These are phyloP conservation scores for Botryotinia convoluta DNA, from an alignment of 2,329 filamentous ascomycete species.

Conservation along the genomic window DNA sequence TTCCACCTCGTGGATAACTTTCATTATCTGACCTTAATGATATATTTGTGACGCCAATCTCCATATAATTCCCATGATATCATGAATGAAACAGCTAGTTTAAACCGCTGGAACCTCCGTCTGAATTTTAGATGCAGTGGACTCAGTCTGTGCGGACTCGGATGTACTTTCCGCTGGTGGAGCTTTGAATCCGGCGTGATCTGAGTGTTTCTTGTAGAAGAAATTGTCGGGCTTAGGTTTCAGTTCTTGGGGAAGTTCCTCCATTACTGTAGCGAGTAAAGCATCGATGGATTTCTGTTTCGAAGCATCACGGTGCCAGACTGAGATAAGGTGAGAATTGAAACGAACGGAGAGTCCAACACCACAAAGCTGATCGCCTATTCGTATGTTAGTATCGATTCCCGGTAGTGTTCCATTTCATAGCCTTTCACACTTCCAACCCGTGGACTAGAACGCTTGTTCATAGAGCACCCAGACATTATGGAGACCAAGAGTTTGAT, in stretches of 20 bases:
- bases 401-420: background rate
- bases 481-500: background rate
- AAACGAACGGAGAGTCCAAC: conserved; percentile 85
- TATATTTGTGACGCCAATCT: conserved; percentile 11
- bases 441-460: background rate
- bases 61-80: conserved; percentile 3
- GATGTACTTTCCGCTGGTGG: conserved; percentile 39
- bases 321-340: conserved; percentile 81
- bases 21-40: conserved; percentile 14
- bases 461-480: background rate
- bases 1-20: conserved; percentile 11
- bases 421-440: background rate
- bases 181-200: conserved; percentile 78
- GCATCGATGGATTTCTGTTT: conserved; percentile 76
- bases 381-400: conserved; percentile 23
- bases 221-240: conserved; percentile 69
- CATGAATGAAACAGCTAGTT: conserved; percentile 14
- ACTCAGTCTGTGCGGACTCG: conserved; percentile 20
- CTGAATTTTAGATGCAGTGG: conserved; percentile 26
- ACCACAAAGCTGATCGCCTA: conserved; percentile 84
- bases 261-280: conserved; percentile 69
- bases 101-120: conserved; percentile 28
- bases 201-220: conserved; percentile 86
- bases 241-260: conserved; percentile 70
- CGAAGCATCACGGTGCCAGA: conserved; percentile 88